A percentile compares a stretch with the other conserved stretches of the same genome.
Evolutionary conservation across 495 filamentous ascomycete genomes (phyloP).

Genomic region (Aspergillus cavernicola): DNA sequence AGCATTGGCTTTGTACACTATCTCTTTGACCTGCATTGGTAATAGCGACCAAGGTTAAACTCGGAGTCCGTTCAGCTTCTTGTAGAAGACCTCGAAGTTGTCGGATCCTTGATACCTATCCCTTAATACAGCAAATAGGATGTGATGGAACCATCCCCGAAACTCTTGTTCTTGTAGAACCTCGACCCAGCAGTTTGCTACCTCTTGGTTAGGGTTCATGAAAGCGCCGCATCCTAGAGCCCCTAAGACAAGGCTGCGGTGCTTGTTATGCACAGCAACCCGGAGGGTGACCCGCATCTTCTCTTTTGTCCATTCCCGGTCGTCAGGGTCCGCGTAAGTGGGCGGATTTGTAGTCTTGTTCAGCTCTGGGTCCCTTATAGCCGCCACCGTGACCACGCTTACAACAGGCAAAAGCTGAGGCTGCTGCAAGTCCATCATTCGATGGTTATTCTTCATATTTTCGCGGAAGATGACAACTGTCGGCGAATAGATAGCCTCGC

Average conservation of each 20-base stretch:
- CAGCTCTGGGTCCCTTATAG: slow-evolving; percentile 43
- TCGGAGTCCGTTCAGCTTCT: slow-evolving; percentile 34
- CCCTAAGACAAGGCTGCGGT: slow-evolving; percentile 57
- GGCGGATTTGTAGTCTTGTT: slow-evolving; percentile 18
- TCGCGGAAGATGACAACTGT: slow-evolving; percentile 53
- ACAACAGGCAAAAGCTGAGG: slow-evolving; percentile 44
- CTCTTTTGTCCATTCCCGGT: slow-evolving; percentile 48
- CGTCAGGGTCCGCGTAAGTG: slow-evolving; percentile 29
- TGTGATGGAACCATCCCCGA: slow-evolving; percentile 39
- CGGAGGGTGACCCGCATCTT: slow-evolving; percentile 59
- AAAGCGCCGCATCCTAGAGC: slow-evolving; percentile 67
- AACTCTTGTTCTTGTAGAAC: slow-evolving; percentile 54
- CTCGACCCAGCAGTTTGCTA: slow-evolving; percentile 58
- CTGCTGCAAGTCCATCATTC: slow-evolving; percentile 31
- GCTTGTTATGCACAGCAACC: slow-evolving; percentile 47
- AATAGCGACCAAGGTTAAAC: slow-evolving; percentile 2
- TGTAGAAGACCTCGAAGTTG: slow-evolving; percentile 50
- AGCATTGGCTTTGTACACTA: neutral
- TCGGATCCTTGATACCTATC: slow-evolving; percentile 25
- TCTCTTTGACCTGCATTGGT: neutral
- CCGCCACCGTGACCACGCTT: slow-evolving; percentile 57
- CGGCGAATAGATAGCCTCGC: slow-evolving; percentile 56
- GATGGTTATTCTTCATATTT: slow-evolving; percentile 35
- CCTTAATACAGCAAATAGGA: slow-evolving; percentile 34
- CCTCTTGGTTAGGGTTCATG: slow-evolving; percentile 54